Evolutionary conservation across 768 basidiomycete species (phyloP).

Genomic region (Mycena kentingensis): DNA sequence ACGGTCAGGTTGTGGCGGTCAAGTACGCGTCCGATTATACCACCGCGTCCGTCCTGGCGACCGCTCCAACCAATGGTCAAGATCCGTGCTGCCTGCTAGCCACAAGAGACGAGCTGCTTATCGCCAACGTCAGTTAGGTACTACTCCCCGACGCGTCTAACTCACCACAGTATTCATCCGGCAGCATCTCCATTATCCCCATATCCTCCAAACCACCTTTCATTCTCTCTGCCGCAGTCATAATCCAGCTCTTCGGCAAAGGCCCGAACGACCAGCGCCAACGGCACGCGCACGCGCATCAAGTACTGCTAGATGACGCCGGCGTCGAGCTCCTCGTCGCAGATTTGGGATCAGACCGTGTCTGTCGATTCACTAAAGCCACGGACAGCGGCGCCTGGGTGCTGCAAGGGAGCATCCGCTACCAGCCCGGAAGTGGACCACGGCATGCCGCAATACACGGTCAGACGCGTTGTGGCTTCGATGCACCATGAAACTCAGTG

Average conservation of each 20-base stretch:
- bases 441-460: conserved; percentile 68
- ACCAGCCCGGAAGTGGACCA: conserved; percentile 64
- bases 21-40: conserved; percentile 59
- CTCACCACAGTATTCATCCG: conserved; percentile 63
- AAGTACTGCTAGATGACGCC: conserved; percentile 53
- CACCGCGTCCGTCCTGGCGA: conserved; percentile 51
- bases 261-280: conserved; percentile 74
- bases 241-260: conserved; percentile 48
- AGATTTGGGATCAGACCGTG: conserved; percentile 74
- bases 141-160: conserved; percentile 2
- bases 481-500: not conserved
- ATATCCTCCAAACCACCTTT: conserved; percentile 52
- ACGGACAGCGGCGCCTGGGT: conserved; percentile 46
- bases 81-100: conserved; percentile 69
- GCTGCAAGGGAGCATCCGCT: conserved; percentile 48
- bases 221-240: conserved; percentile 38
- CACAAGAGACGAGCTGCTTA: conserved; percentile 56
- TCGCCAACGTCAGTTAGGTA: conserved; percentile 67
- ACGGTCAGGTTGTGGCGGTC: conserved; percentile 66
- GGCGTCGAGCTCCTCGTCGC: conserved; percentile 66
- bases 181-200: conserved; percentile 58
- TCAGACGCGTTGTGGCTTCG: conserved; percentile 32
- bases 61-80: conserved; percentile 54
- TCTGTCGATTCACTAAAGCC: conserved; percentile 55
- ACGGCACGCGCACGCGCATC: conserved; percentile 75